These are phyloP conservation scores for Lactarius akahatsu DNA, from an alignment of 768 basidiomycete genomes.

Conservation along the genomic window DNA sequence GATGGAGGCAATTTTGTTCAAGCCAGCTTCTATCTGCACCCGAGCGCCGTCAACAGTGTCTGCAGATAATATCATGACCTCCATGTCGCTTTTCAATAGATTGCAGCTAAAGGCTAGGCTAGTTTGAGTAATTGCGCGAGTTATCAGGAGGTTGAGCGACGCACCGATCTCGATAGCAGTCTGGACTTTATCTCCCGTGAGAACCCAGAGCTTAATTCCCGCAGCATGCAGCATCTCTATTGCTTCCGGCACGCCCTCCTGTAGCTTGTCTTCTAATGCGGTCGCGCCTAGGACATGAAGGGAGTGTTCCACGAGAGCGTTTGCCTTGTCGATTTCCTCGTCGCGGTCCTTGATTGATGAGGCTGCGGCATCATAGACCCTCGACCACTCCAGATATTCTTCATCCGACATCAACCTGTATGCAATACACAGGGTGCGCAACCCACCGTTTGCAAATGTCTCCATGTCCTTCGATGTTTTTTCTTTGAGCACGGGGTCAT, in stretches of 20 bases:
- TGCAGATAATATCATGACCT: constrained; percentile 94
- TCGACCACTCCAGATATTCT: constrained; percentile 80
- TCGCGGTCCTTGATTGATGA: constrained; percentile 77
- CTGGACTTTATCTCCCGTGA: constrained; percentile 97
- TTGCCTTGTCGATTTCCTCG: constrained; percentile 88
- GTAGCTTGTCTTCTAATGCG: constrained; percentile 94
- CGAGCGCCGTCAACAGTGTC: constrained; percentile 72
- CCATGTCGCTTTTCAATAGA: constrained; percentile 90
- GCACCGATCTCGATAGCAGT: constrained; percentile 94
- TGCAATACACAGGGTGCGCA: constrained; percentile 89
- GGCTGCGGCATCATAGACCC: constrained; percentile 79
- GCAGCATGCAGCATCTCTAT: constrained; percentile 89
- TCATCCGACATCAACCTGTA: constrained; percentile 76
- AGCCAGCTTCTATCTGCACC: constrained; percentile 83
- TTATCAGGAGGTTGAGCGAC: constrained; percentile 14
- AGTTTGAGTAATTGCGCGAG: constrained; percentile 5
- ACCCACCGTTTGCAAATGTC: constrained; percentile 85
- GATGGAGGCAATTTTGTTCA: constrained; percentile 92
- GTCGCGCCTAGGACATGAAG: constrained; percentile 90
- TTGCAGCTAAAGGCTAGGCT: constrained; percentile 81
- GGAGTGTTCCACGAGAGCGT: constrained; percentile 78
- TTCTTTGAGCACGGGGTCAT: constrained; percentile 71
- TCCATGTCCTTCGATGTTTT: constrained; percentile 88
- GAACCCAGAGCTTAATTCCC: constrained; percentile 97
- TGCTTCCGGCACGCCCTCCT: constrained; percentile 95